Conservation (phyloP, 345 rosid species). For the Pistacia integerrima region DNA sequence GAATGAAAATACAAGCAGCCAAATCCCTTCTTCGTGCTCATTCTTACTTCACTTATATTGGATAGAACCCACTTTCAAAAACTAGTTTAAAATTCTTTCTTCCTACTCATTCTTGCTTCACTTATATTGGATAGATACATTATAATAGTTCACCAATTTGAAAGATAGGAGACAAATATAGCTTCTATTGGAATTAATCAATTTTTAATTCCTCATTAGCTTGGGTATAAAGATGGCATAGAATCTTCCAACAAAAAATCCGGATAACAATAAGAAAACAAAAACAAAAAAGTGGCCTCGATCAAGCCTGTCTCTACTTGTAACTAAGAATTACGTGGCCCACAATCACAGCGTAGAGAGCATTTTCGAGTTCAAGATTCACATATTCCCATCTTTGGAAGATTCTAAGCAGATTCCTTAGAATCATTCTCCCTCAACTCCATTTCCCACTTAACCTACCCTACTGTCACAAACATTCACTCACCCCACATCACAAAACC, state of each 20-base stretch:
- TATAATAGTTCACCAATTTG: no score
- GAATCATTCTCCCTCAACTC: constrained; percentile 7
- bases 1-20: no score
- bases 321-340: neutral
- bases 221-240: neutral
- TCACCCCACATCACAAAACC: neutral
- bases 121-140: no score
- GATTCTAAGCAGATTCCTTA: constrained; percentile 32
- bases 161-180: no score
- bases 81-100: no score
- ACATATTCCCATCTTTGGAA: constrained; percentile 19
- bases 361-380: neutral
- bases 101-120: no score
- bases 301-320: neutral
- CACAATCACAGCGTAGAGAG: neutral
- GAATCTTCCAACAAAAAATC: neutral
- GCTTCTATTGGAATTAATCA: no score
- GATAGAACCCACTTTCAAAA: no score
- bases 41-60: no score
- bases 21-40: no score
- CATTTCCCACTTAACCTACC: no score
- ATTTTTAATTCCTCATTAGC: neutral
- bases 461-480: neutral
- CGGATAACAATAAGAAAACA: neutral
- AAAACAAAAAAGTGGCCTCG: neutral